A percentile compares a stretch with the other conserved stretches of the same genome.
Conservation (phyloP, 164 flowering plant species). For the Vitis vinifera region DNA sequence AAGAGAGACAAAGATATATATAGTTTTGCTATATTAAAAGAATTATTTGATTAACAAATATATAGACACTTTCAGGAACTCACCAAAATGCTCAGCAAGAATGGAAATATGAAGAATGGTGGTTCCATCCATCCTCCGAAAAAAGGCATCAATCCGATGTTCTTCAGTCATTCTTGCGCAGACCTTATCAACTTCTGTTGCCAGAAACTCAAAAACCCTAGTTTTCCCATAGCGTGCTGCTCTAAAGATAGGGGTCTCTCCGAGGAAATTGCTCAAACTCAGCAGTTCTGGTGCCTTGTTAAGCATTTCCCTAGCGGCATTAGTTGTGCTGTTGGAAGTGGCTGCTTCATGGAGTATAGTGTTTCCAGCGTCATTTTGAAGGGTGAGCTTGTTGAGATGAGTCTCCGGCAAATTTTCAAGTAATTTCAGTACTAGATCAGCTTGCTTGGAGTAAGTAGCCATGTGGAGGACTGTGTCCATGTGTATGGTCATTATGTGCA, state of each 20-base stretch:
- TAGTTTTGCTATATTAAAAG: too few relatives aligned
- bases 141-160: background rate
- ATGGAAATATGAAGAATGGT: constrained; percentile 7
- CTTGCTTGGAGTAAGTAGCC: constrained; percentile 6
- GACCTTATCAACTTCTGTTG: background rate
- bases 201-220: too few relatives aligned
- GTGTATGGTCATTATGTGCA: background rate
- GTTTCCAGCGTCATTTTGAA: constrained; percentile 8
- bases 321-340: background rate
- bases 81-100: constrained; percentile 3
- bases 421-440: background rate
- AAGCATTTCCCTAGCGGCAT: background rate
- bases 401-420: constrained; percentile 2
- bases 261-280: too few relatives aligned
- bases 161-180: background rate
- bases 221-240: too few relatives aligned
- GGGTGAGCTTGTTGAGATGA: constrained; percentile 3
- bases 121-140: constrained; percentile 1
- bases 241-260: too few relatives aligned
- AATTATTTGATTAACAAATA: too few relatives aligned
- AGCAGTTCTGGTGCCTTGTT: constrained; percentile 1
- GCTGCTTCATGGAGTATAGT: constrained; percentile 13
- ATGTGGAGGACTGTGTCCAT: constrained; percentile 14
- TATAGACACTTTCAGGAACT: background rate
- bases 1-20: too few relatives aligned